A percentile compares a stretch with the other conserved stretches of the same genome.
Evolutionary conservation across 305 asterid genomes (phyloP).

Genomic region (Fraxinus floribunda): DNA sequence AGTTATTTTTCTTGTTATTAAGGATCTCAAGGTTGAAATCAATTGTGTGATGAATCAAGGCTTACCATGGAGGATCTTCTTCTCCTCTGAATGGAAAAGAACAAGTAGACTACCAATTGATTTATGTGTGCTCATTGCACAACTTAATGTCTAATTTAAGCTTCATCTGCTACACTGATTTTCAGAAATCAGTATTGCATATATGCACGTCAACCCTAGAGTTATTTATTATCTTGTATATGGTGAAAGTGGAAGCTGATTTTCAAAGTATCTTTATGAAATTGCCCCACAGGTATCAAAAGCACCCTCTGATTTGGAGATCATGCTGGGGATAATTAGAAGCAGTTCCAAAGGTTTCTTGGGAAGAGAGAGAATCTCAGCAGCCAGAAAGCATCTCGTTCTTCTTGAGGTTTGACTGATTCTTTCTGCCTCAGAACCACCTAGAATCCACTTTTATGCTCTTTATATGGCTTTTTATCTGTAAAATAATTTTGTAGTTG

Average conservation of each 20-base stretch:
- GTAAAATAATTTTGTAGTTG: constrained; percentile 10
- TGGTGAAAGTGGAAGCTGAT: constrained; percentile 18
- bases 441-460: constrained; percentile 17
- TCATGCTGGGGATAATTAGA: constrained; percentile 77
- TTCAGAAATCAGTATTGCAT: constrained; percentile 2
- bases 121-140: neutral
- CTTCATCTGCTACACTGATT: constrained; percentile 6
- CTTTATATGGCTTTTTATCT: constrained; percentile 11
- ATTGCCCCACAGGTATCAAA: constrained; percentile 62
- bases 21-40: neutral
- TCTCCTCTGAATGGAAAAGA: neutral
- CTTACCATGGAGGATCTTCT: neutral
- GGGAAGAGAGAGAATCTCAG: constrained; percentile 64
- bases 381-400: constrained; percentile 72
- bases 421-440: neutral
- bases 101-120: neutral
- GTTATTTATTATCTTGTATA: constrained; percentile 14
- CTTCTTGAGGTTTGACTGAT: constrained; percentile 76
- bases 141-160: constrained; percentile 1
- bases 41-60: neutral
- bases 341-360: constrained; percentile 68
- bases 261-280: constrained; percentile 17
- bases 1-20: neutral
- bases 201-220: constrained; percentile 5
- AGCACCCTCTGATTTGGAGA: constrained; percentile 93